A percentile compares a stretch with the other conserved stretches of the same genome.
phyloP scores from a whole-genome alignment of 352 stramenopile species.

The Phytophthora sp. region DNA sequence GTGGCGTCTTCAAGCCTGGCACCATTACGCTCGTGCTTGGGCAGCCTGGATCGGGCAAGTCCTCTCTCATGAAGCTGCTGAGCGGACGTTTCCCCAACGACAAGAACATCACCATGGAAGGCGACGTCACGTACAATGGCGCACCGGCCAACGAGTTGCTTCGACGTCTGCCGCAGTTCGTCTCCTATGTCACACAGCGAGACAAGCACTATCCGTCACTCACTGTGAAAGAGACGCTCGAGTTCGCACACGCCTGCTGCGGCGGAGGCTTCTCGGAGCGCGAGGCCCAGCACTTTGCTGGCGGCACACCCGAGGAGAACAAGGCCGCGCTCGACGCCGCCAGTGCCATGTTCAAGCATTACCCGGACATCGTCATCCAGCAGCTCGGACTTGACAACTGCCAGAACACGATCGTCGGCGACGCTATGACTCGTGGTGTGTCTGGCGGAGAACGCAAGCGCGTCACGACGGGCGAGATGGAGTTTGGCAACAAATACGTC shows the following conservation, averaged over 20 bases:
- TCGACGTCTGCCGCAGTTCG: slow-evolving; percentile 37
- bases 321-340: slow-evolving; percentile 28
- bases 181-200: slow-evolving; percentile 44
- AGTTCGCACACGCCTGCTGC: slow-evolving; percentile 48
- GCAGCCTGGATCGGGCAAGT: slow-evolving; percentile 19
- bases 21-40: slow-evolving; percentile 20
- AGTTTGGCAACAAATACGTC: slow-evolving; percentile 85
- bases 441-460: slow-evolving; percentile 80
- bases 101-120: slow-evolving; percentile 43
- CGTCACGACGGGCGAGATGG: slow-evolving; percentile 77
- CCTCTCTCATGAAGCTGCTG: slow-evolving; percentile 18
- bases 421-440: slow-evolving; percentile 69
- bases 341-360: slow-evolving; percentile 36
- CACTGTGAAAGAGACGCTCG: slow-evolving; percentile 62
- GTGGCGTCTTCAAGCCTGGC: slow-evolving; percentile 17
- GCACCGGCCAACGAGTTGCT: background rate
- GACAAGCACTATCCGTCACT: slow-evolving; percentile 50
- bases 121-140: slow-evolving; percentile 53
- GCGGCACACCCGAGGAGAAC: slow-evolving; percentile 41
- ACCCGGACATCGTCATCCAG: slow-evolving; percentile 48
- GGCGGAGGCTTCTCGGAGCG: slow-evolving; percentile 21
- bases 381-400: slow-evolving; percentile 56
- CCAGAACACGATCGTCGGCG: slow-evolving; percentile 66
- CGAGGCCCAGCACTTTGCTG: slow-evolving; percentile 19
- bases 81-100: slow-evolving; percentile 35